Conservation (phyloP, 441 rosid genomes). For the Erysimum cheiri region DNA sequence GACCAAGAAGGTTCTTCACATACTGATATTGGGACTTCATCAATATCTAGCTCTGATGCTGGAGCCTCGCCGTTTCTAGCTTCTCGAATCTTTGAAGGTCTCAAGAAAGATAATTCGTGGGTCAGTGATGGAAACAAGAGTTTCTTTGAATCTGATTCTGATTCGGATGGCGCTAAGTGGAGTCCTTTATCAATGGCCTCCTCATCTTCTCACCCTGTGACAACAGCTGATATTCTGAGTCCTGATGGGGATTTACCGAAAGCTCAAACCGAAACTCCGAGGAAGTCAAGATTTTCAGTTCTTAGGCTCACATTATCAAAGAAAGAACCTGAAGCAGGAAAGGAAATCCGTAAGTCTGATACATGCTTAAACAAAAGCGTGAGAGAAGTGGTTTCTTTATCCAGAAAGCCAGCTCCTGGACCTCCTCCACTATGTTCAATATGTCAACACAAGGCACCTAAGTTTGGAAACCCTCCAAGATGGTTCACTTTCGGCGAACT, state of each 20-base stretch:
- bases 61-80: constrained; percentile 62
- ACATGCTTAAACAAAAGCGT: constrained; percentile 59
- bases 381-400: constrained; percentile 68
- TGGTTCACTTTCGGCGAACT: constrained; percentile 66
- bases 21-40: constrained; percentile 64
- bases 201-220: constrained; percentile 49
- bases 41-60: constrained; percentile 74
- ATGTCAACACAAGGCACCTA: constrained; percentile 74
- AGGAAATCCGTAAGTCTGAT: constrained; percentile 50
- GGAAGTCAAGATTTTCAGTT: constrained; percentile 50
- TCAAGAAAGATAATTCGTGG: constrained; percentile 49
- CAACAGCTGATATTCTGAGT: constrained; percentile 42
- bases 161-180: constrained; percentile 53
- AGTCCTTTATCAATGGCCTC: constrained; percentile 49
- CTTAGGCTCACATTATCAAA: constrained; percentile 51
- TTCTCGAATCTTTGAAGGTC: constrained; percentile 50
- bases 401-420: constrained; percentile 63
- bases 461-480: constrained; percentile 76
- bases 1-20: constrained; percentile 60
- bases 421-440: constrained; percentile 79
- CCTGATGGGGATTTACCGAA: constrained; percentile 45
- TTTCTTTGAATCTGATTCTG: constrained; percentile 60
- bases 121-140: constrained; percentile 51
- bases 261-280: constrained; percentile 41
- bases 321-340: constrained; percentile 52